These are phyloP conservation scores for Aquilaria yunnanensis DNA, from an alignment of 345 rosid genomes.

Conservation along the genomic window DNA sequence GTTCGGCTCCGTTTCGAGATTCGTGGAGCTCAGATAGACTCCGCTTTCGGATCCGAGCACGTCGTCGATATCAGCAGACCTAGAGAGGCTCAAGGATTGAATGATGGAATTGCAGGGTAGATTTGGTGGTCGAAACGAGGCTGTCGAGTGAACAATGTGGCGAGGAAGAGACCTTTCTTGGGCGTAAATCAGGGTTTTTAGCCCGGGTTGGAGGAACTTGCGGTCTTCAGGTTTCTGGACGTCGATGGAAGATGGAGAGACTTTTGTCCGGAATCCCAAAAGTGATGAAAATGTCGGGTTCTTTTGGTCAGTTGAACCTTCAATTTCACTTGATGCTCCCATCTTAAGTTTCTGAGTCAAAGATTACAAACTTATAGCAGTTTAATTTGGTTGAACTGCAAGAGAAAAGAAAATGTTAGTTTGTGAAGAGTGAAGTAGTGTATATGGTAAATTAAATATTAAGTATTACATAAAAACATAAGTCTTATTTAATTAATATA, in stretches of 20 bases:
- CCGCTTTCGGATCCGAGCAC: constrained; percentile 38
- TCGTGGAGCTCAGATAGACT: constrained; percentile 15
- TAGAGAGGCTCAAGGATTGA: constrained; percentile 11
- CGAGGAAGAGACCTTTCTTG: background rate
- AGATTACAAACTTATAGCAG: too few species aligned
- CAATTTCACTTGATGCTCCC: too few species aligned
- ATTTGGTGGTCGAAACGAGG: background rate
- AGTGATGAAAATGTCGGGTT: too few species aligned
- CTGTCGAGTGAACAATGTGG: constrained; percentile 14
- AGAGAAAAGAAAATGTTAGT: too few species aligned
- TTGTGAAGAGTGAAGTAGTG: too few species aligned
- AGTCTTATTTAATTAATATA: too few species aligned
- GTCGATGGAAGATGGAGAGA: constrained; percentile 15
- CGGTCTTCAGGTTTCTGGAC: constrained; percentile 2
- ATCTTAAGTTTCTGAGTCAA: too few species aligned
- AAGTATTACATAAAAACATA: too few species aligned
- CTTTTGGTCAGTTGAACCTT: too few species aligned
- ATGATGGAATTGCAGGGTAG: constrained; percentile 2
- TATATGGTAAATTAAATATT: too few species aligned
- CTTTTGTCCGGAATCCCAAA: too few species aligned
- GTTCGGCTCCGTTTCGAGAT: background rate
- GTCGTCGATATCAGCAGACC: constrained; percentile 23
- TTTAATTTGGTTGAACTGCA: too few species aligned
- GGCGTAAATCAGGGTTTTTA: constrained; percentile 25
- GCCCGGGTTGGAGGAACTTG: constrained; percentile 13